Evolutionary conservation across 2,329 filamentous ascomycete species (phyloP).

Genomic region (Calonectria leucothoes): DNA sequence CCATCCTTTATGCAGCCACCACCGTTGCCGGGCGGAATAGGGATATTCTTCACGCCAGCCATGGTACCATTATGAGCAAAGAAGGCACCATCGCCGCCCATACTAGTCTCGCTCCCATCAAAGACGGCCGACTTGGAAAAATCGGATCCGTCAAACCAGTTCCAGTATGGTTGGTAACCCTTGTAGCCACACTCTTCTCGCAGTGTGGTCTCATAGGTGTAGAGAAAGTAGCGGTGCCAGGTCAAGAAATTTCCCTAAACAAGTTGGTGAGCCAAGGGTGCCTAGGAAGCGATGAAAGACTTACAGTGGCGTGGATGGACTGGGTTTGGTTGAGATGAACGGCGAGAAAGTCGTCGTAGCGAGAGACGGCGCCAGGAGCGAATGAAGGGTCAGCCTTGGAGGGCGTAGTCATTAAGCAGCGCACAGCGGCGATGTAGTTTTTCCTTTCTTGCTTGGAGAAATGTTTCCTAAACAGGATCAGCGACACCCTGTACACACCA

Average conservation of each 20-base stretch:
- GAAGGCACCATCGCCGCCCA: not conserved
- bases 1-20: constrained; percentile 34
- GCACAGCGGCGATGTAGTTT: constrained; percentile 55
- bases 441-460: not conserved
- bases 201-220: constrained; percentile 38
- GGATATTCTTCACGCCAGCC: constrained; percentile 31
- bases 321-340: constrained; percentile 59
- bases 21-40: constrained; percentile 34
- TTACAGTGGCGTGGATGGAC: constrained; percentile 51
- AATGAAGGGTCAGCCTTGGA: constrained; percentile 43
- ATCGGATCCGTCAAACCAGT: constrained; percentile 59
- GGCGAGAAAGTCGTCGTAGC: constrained; percentile 62
- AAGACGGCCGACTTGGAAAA: constrained; percentile 64
- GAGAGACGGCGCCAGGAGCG: constrained; percentile 52
- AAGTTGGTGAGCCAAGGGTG: not conserved
- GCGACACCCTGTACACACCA: not conserved
- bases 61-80: not conserved
- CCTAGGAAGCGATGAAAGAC: not conserved
- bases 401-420: constrained; percentile 52
- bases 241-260: constrained; percentile 35
- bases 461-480: not conserved
- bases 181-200: constrained; percentile 45
- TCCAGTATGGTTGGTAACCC: constrained; percentile 57
- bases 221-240: constrained; percentile 43
- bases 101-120: constrained; percentile 50